Evolutionary conservation across 805 yeast genomes (phyloP).

Genomic region (Ogataea dorogensis): DNA sequence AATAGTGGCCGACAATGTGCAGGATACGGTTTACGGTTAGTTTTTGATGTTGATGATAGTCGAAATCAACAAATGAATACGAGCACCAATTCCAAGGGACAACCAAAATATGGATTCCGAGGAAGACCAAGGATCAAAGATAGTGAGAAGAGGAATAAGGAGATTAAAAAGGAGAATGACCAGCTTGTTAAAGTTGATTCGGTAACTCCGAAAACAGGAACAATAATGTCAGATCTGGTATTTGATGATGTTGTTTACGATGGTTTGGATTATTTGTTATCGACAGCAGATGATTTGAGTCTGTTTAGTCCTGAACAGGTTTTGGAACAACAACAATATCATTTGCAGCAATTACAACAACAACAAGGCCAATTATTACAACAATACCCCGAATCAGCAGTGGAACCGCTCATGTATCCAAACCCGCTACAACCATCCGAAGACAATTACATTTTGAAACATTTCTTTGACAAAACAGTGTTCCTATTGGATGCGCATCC

Average conservation of each 20-base stretch:
- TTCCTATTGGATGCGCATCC: conserved; percentile 60
- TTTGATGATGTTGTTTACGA: conserved; percentile 33
- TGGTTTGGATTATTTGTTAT: conserved; percentile 33
- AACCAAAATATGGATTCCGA: conserved; percentile 40
- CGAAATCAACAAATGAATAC: conserved; percentile 28
- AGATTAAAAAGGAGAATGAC: background rate
- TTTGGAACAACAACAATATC: conserved; percentile 18
- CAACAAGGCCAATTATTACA: conserved; percentile 22
- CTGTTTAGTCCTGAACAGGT: conserved; percentile 17
- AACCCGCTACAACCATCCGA: conserved; percentile 37
- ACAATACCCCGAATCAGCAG: conserved; percentile 10
- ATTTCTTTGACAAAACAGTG: conserved; percentile 52
- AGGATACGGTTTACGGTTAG: conserved; percentile 48
- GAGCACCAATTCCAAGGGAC: conserved; percentile 32
- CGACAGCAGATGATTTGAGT: conserved; percentile 20
- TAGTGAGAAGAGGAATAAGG: conserved; percentile 14
- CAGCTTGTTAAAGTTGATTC: background rate
- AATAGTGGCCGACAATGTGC: conserved; percentile 45
- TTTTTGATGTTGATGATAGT: conserved; percentile 51
- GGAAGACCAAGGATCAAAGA: conserved; percentile 43
- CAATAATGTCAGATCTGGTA: conserved; percentile 1
- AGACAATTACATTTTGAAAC: conserved; percentile 54
- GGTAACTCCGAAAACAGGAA: background rate
- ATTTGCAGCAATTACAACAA: conserved; percentile 18
- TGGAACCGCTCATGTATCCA: background rate